Evolutionary conservation across 345 rosid genomes (phyloP).

Genomic region (Ceriops zippeliana): DNA sequence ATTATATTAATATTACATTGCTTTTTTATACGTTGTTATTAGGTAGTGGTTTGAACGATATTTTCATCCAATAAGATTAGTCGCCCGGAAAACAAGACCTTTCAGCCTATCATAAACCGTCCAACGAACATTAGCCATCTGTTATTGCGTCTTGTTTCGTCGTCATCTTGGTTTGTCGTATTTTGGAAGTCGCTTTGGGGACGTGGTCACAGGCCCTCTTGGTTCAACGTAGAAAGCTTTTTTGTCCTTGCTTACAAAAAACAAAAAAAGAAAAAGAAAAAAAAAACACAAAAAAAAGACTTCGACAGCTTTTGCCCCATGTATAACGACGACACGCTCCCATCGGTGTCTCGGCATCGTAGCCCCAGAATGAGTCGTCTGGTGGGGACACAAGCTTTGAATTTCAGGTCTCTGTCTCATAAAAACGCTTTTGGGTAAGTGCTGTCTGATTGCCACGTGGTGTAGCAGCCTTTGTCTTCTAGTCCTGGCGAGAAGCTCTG

Average conservation of each 20-base stretch:
- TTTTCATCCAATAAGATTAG: conserved; percentile 18
- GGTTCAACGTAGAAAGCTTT: conserved; percentile 21
- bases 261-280: background rate
- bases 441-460: conserved; percentile 27
- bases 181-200: background rate
- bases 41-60: too few species aligned
- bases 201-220: conserved; percentile 22
- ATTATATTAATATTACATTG: too few species aligned
- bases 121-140: conserved; percentile 27
- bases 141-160: conserved; percentile 7
- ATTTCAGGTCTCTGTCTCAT: conserved; percentile 12
- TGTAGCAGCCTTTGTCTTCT: background rate
- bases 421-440: conserved; percentile 17
- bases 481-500: background rate
- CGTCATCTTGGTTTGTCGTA: conserved; percentile 9
- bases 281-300: background rate
- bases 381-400: conserved; percentile 24
- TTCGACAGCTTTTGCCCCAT: conserved; percentile 4
- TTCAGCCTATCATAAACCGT: conserved; percentile 20
- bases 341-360: background rate
- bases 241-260: background rate
- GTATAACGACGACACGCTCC: conserved; percentile 26
- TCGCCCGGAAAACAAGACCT: conserved; percentile 25
- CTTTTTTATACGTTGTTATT: background rate
- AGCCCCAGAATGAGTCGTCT: conserved; percentile 18